phyloP scores from a whole-genome alignment of 129 eudicot genomes.

The Smallanthus sonchifolius region DNA sequence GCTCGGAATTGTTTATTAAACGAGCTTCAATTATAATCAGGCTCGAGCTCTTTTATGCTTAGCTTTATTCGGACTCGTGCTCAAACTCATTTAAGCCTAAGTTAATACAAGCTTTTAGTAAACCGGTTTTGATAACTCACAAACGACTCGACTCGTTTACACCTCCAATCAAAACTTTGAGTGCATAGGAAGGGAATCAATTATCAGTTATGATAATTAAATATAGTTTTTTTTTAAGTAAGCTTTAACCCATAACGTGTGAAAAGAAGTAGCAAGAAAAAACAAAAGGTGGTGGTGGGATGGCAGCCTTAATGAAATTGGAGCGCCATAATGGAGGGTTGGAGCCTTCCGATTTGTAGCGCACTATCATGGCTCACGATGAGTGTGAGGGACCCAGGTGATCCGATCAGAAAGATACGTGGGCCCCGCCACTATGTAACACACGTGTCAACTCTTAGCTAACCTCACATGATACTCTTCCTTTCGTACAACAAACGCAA shows the following conservation, averaged over 20 bases:
- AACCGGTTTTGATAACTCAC: too few relatives aligned
- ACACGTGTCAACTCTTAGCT: constrained; percentile 20
- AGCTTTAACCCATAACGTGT: neutral
- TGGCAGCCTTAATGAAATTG: constrained; percentile 22
- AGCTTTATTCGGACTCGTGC: too few relatives aligned
- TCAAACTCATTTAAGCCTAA: too few relatives aligned
- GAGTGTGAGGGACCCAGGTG: constrained; percentile 21
- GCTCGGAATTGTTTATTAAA: too few relatives aligned
- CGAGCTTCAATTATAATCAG: too few relatives aligned
- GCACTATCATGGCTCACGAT: constrained; percentile 17
- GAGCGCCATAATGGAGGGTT: neutral
- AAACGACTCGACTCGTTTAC: too few relatives aligned
- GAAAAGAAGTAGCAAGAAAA: neutral
- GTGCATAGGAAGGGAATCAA: too few relatives aligned
- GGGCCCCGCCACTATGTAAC: constrained; percentile 19
- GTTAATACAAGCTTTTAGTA: too few relatives aligned
- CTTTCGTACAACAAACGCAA: constrained; percentile 19
- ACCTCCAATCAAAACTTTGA: too few relatives aligned
- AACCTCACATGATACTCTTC: constrained; percentile 9
- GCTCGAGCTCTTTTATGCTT: too few relatives aligned
- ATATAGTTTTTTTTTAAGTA: too few relatives aligned
- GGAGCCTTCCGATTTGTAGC: constrained; percentile 16
- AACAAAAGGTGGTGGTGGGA: constrained; percentile 22
- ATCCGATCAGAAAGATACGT: constrained; percentile 11
- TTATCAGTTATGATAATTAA: too few relatives aligned